Evolutionary conservation across 2,329 filamentous ascomycete genomes (phyloP).

Genomic region (Diaporthe capsici): DNA sequence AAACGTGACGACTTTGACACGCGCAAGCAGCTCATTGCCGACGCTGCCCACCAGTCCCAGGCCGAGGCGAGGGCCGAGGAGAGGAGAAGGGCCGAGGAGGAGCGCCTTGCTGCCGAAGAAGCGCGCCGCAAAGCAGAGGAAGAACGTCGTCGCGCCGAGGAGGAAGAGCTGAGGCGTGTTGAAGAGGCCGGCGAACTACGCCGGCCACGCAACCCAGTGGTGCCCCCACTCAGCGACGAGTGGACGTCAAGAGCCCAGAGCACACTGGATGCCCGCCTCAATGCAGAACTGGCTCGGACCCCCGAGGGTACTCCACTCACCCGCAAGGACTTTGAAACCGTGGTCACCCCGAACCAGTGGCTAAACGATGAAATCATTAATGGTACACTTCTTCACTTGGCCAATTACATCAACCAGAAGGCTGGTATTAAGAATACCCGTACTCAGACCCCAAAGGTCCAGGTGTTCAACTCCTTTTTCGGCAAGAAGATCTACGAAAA

Average conservation of each 20-base stretch:
- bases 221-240: slow-evolving; percentile 50
- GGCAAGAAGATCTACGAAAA: slow-evolving; percentile 67
- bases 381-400: slow-evolving; percentile 73
- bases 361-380: slow-evolving; percentile 85
- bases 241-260: slow-evolving; percentile 56
- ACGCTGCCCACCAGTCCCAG: slow-evolving; percentile 32
- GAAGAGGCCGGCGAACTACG: slow-evolving; percentile 46
- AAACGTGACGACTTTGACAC: slow-evolving; percentile 47
- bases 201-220: slow-evolving; percentile 45
- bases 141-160: slow-evolving; percentile 30
- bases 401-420: slow-evolving; percentile 69
- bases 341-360: slow-evolving; percentile 73
- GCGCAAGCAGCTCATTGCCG: slow-evolving; percentile 39
- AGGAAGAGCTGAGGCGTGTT: slow-evolving; percentile 43
- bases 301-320: slow-evolving; percentile 65
- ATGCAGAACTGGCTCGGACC: slow-evolving; percentile 59
- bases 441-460: slow-evolving; percentile 68
- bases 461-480: slow-evolving; percentile 77
- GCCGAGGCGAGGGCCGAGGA: slow-evolving; percentile 42
- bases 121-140: slow-evolving; percentile 43
- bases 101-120: slow-evolving; percentile 41
- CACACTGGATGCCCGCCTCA: slow-evolving; percentile 53
- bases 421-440: slow-evolving; percentile 65
- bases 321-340: slow-evolving; percentile 73
- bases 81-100: slow-evolving; percentile 40